These are phyloP conservation scores for Fusarium staphyleae DNA, from an alignment of 2,329 filamentous ascomycete genomes.

Conservation along the genomic window DNA sequence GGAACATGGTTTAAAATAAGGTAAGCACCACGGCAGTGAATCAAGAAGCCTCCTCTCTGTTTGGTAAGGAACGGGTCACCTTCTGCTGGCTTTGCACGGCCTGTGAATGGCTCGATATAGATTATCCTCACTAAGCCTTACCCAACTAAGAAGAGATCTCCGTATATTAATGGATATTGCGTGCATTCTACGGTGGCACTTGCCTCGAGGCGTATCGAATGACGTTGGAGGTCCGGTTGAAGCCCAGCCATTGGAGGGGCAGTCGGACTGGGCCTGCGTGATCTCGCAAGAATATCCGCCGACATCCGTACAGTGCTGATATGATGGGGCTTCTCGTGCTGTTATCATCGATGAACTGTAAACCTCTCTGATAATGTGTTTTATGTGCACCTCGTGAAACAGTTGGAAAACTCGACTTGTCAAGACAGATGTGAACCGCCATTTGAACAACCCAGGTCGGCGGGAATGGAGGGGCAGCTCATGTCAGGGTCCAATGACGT, in stretches of 20 bases:
- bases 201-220: conserved; percentile 16
- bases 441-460: conserved; percentile 10
- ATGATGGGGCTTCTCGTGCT: background rate
- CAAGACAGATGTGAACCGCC: background rate
- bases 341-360: background rate
- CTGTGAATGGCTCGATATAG: conserved; percentile 15
- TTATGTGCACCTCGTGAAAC: too few species aligned
- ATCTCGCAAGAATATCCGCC: background rate
- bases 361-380: too few species aligned
- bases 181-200: conserved; percentile 3
- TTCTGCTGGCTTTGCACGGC: background rate
- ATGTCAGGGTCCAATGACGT: conserved; percentile 24
- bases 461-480: conserved; percentile 27
- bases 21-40: background rate
- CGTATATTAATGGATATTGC: background rate
- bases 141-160: conserved; percentile 21
- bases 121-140: conserved; percentile 9
- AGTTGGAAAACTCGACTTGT: background rate
- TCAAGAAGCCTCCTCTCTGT: too few species aligned
- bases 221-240: conserved; percentile 25
- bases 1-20: conserved; percentile 22
- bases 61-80: too few species aligned
- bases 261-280: conserved; percentile 13
- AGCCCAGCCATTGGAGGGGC: background rate
- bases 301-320: conserved; percentile 19